Evolutionary conservation across 352 stramenopile genomes (phyloP).

Genomic region (Phytophthora aleatoria): DNA sequence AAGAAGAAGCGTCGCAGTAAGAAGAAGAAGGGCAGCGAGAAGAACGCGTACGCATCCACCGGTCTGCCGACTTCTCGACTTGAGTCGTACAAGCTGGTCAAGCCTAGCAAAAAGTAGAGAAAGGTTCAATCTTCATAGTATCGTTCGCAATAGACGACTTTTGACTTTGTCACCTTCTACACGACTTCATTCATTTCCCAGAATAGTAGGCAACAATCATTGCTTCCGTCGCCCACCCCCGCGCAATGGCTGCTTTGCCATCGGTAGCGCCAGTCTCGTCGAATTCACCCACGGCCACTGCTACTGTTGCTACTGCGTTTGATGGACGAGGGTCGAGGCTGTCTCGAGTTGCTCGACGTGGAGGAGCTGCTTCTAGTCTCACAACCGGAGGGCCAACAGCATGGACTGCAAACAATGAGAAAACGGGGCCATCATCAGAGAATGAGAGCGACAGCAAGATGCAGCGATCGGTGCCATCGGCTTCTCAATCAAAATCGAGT

Average conservation of each 20-base stretch:
- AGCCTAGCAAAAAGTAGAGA: slow-evolving; percentile 61
- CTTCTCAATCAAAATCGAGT: slow-evolving; percentile 10
- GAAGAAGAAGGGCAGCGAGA: slow-evolving; percentile 62
- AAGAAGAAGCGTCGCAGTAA: slow-evolving; percentile 68
- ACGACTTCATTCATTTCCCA: slow-evolving; percentile 1
- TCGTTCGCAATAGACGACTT: background rate
- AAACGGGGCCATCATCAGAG: background rate
- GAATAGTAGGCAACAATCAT: slow-evolving; percentile 4
- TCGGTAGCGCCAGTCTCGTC: slow-evolving; percentile 11
- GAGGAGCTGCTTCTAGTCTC: slow-evolving; percentile 8
- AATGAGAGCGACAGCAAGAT: slow-evolving; percentile 49
- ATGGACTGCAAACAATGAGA: slow-evolving; percentile 11
- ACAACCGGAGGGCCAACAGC: background rate
- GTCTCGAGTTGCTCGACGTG: slow-evolving; percentile 18
- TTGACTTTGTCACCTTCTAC: slow-evolving; percentile 11
- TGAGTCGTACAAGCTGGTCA: slow-evolving; percentile 84
- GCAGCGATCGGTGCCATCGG: slow-evolving; percentile 32
- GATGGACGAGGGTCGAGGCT: slow-evolving; percentile 11
- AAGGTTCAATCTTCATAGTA: background rate
- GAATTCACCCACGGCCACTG: slow-evolving; percentile 1
- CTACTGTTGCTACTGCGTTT: slow-evolving; percentile 9
- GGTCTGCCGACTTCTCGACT: slow-evolving; percentile 76
- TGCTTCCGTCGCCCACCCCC: background rate
- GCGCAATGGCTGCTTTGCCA: slow-evolving; percentile 26
- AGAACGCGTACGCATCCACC: slow-evolving; percentile 53